A percentile compares a stretch with the other conserved stretches of the same genome.
Conservation (phyloP, 2,329 filamentous ascomycete species). For the Diaporthe sp. region DNA sequence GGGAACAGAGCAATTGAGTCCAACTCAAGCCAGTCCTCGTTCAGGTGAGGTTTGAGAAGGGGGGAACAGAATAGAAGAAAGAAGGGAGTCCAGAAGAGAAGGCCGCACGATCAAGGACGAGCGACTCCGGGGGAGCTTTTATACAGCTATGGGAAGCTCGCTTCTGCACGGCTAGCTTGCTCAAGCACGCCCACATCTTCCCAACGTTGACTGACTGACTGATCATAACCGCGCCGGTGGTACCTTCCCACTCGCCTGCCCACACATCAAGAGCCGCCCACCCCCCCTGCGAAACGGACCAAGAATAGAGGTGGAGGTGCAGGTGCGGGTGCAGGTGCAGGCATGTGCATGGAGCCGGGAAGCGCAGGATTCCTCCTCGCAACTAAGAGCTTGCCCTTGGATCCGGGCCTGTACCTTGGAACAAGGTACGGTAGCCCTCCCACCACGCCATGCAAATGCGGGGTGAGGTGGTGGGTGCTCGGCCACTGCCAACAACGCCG, state of each 20-base stretch:
- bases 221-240: conserved; percentile 18
- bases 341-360: conserved; percentile 14
- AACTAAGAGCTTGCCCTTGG: neutral
- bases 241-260: conserved; percentile 8
- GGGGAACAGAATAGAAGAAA: neutral
- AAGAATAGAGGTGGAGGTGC: conserved; percentile 27
- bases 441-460: conserved; percentile 25
- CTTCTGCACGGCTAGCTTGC: conserved; percentile 26
- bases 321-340: conserved; percentile 15
- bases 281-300: conserved; percentile 13
- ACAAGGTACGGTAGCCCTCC: neutral
- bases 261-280: neutral
- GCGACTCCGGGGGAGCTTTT: conserved; percentile 16
- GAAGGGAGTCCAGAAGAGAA: neutral
- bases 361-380: conserved; percentile 15
- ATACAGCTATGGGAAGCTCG: conserved; percentile 24
- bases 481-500: conserved; percentile 25
- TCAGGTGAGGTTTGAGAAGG: neutral
- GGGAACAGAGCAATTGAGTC: neutral
- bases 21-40: neutral
- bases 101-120: neutral
- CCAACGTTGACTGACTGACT: conserved; percentile 7
- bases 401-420: conserved; percentile 10
- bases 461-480: conserved; percentile 31
- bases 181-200: conserved; percentile 11